Base-by-base conservation (phyloP, 2,329 filamentous ascomycete species). In the Fusarium odoratissimum region DNA sequence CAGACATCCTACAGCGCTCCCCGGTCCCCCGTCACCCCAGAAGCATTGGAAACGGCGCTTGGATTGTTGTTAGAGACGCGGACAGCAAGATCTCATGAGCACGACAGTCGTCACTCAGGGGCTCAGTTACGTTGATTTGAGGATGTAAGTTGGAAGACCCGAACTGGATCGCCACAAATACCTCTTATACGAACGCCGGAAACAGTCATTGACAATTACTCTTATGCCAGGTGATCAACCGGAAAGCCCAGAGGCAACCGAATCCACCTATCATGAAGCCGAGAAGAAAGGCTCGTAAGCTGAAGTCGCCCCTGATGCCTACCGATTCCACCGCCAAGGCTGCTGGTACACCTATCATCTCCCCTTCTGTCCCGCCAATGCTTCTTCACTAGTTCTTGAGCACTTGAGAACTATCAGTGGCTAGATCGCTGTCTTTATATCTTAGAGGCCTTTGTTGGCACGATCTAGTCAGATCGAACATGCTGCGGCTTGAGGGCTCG, bases 261-360 rank as follows among this genome's bases (percentile, higher is more conserved):
- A 33, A 13, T 7, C 1, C 21, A 1, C 30, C 3, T 17, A 19
- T 3, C 5, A 12, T 46, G 3, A 5, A n/a, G 25, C 19, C 16
- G 44, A 28, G 31, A 28, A 37, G 30, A 49, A 48, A 23, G 17
- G 23, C 55, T 12, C 19, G 5, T n/a, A 9, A 17, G 19, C 17
- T n/a, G 14, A 28, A 30, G 19, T 13, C 9, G 6, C 35, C 35
- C 9, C 23, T 17, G 19, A 17, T 40, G 8, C 14, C 2, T 4
- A 17, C 8, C 25, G 8, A n/a, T 1, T 28, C 7, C 13, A 8
- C 23, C 17, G 12, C 31, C 1, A 8, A 21, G n/a, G 17, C 33
- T 17, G 31, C 19, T 16, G 12, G 23, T 28, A 28, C 23, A n/a
- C 3, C 33, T 4, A 4, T 7, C 21, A 21, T 12, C 19, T n/a